Percentiles rank a stretch among this genome's conserved stretches.
Evolutionary conservation across 768 basidiomycete genomes (phyloP).

Genomic region (Harrya chromipes): DNA sequence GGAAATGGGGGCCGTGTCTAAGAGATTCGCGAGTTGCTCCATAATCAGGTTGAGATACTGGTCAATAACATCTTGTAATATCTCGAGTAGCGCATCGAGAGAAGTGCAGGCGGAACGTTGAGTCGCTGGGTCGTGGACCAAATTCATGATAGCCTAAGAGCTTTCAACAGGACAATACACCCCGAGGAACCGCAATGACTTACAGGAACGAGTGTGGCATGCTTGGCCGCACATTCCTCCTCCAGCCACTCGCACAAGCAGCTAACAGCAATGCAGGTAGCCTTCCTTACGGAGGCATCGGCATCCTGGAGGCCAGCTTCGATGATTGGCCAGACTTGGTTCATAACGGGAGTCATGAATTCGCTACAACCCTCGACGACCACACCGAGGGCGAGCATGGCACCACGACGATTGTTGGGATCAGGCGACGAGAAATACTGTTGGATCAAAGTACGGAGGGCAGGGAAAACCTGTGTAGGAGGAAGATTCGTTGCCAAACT

Average conservation of each 20-base stretch:
- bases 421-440: conserved; percentile 83
- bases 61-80: conserved; percentile 85
- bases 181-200: conserved; percentile 22
- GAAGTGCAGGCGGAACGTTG: conserved; percentile 95
- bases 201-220: conserved; percentile 82
- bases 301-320: conserved; percentile 82
- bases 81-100: conserved; percentile 94
- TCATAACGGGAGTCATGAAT: conserved; percentile 92
- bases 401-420: conserved; percentile 79
- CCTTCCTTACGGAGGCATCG: conserved; percentile 87
- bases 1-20: conserved; percentile 80
- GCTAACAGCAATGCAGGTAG: conserved; percentile 92
- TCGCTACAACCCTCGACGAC: conserved; percentile 97
- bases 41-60: conserved; percentile 92
- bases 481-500: conserved; percentile 89
- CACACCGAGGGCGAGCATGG: conserved; percentile 93
- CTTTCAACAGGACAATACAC: neutral
- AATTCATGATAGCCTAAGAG: conserved; percentile 78
- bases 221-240: conserved; percentile 84
- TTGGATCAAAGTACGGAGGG: conserved; percentile 77
- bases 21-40: conserved; percentile 84
- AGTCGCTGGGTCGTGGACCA: conserved; percentile 82
- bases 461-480: conserved; percentile 93
- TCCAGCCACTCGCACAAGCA: conserved; percentile 98
- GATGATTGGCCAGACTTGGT: conserved; percentile 90